Evolutionary conservation across 1,284 basidiomycete genomes (phyloP).

Genomic region (Sutorius eximius): DNA sequence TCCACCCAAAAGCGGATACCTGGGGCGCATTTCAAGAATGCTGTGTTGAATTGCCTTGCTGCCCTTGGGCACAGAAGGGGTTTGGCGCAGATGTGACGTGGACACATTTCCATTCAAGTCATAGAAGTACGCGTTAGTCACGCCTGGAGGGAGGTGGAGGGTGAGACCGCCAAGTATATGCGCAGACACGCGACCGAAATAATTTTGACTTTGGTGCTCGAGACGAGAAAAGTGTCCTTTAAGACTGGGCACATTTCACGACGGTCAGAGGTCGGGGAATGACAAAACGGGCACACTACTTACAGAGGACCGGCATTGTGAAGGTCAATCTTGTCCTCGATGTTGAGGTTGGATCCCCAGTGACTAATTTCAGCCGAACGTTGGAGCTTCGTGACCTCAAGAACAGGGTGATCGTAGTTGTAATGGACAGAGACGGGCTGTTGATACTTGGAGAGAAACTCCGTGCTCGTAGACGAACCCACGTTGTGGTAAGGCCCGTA

Average conservation of each 20-base stretch:
- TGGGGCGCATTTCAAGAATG: slow-evolving; percentile 78
- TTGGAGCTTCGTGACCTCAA: slow-evolving; percentile 72
- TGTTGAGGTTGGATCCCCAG: slow-evolving; percentile 94
- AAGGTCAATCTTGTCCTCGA: slow-evolving; percentile 84
- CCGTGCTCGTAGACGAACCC: slow-evolving; percentile 54
- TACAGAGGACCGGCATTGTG: slow-evolving; percentile 88
- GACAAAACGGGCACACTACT: slow-evolving; percentile 35
- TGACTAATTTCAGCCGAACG: slow-evolving; percentile 91
- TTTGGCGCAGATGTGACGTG: slow-evolving; percentile 80
- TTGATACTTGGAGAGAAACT: slow-evolving; percentile 63
- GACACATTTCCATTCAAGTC: slow-evolving; percentile 97
- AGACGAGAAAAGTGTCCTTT: slow-evolving; percentile 96
- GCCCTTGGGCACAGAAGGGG: slow-evolving; percentile 60
- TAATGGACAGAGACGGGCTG: slow-evolving; percentile 78
- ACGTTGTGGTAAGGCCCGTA: slow-evolving; percentile 86
- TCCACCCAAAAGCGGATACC: slow-evolving; percentile 93
- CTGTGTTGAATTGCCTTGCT: slow-evolving; percentile 55
- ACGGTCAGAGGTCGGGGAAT: background rate
- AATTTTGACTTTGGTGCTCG: slow-evolving; percentile 75
- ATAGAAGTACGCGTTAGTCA: slow-evolving; percentile 83
- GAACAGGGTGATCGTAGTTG: slow-evolving; percentile 74
- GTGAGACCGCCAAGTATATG: slow-evolving; percentile 72
- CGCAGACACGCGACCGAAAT: slow-evolving; percentile 62
- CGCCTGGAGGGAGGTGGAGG: slow-evolving; percentile 79
- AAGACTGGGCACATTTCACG: slow-evolving; percentile 51